Evolutionary conservation across 805 yeast genomes (phyloP).

Genomic region (Nakazawaea wyomingensis): DNA sequence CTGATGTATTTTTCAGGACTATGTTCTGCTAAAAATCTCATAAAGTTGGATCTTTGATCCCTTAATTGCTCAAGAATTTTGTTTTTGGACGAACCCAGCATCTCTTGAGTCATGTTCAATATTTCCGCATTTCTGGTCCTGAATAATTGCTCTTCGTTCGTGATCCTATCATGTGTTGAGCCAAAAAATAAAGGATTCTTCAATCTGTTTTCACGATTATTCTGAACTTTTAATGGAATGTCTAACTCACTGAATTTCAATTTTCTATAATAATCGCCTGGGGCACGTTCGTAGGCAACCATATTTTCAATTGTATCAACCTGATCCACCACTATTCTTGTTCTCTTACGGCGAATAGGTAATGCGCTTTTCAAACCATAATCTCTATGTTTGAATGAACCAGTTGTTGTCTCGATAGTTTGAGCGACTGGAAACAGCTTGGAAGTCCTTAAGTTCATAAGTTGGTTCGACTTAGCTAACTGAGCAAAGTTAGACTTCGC

Average conservation of each 20-base stretch:
- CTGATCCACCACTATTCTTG: constrained; percentile 59
- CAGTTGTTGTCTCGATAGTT: constrained; percentile 61
- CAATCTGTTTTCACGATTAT: constrained; percentile 16
- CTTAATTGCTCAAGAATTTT: constrained; percentile 36
- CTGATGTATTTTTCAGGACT: constrained; percentile 39
- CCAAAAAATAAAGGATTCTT: constrained; percentile 13
- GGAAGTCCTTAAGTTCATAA: constrained; percentile 20
- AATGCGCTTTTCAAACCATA: constrained; percentile 72
- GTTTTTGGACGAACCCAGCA: constrained; percentile 27
- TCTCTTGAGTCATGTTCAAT: constrained; percentile 24
- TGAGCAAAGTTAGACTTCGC: constrained; percentile 28
- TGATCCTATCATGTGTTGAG: constrained; percentile 5
- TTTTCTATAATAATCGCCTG: constrained; percentile 56
- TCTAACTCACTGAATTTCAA: constrained; percentile 66
- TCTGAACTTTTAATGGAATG: constrained; percentile 35
- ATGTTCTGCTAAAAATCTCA: constrained; percentile 45
- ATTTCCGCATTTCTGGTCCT: constrained; percentile 24
- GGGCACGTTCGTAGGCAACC: constrained; percentile 64
- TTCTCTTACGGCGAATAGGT: constrained; percentile 55
- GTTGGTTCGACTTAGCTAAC: constrained; percentile 25
- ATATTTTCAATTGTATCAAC: constrained; percentile 62
- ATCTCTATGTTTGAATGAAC: constrained; percentile 60
- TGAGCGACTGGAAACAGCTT: constrained; percentile 61
- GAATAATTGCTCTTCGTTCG: constrained; percentile 22
- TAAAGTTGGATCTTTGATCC: constrained; percentile 45